Conservation (phyloP, 306 rosid species). For the Gastrolobium villosum region DNA sequence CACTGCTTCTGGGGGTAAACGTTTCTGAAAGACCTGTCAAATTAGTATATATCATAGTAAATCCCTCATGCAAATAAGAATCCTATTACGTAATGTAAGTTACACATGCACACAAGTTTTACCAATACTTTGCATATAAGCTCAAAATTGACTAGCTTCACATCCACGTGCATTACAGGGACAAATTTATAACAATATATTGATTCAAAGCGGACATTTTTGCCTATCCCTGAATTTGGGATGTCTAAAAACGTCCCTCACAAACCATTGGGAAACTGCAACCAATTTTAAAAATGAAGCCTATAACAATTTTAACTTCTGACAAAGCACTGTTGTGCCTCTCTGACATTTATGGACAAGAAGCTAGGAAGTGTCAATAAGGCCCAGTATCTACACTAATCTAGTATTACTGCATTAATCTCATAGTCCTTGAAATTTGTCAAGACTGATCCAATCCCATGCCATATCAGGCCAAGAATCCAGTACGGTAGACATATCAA, state of each 20-base stretch:
- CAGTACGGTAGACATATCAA: conserved; percentile 9
- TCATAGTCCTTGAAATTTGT: conserved; percentile 27
- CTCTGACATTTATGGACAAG: conserved; percentile 23
- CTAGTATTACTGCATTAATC: conserved; percentile 23
- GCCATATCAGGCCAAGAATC: not conserved
- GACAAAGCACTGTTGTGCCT: not conserved
- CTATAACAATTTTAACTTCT: conserved; percentile 30
- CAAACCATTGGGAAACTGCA: conserved; percentile 18
- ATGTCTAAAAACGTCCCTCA: not conserved
- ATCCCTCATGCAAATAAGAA: conserved; percentile 41
- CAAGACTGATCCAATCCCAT: conserved; percentile 33
- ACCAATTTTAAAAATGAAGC: conserved; percentile 23
- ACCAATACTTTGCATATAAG: conserved; percentile 22
- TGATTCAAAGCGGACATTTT: conserved; percentile 14
- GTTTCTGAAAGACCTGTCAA: conserved; percentile 93
- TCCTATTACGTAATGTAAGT: conserved; percentile 4
- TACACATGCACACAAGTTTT: not conserved
- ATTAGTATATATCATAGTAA: conserved; percentile 27
- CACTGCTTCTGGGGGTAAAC: conserved; percentile 98
- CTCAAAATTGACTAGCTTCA: conserved; percentile 32
- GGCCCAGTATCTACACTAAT: conserved; percentile 20
- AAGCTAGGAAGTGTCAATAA: conserved; percentile 3
- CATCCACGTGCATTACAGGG: conserved; percentile 4
- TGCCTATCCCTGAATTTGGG: conserved; percentile 13
- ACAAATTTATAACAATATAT: conserved; percentile 4